phyloP scores from a whole-genome alignment of 495 filamentous ascomycete genomes.

The Letharia columbiana region DNA sequence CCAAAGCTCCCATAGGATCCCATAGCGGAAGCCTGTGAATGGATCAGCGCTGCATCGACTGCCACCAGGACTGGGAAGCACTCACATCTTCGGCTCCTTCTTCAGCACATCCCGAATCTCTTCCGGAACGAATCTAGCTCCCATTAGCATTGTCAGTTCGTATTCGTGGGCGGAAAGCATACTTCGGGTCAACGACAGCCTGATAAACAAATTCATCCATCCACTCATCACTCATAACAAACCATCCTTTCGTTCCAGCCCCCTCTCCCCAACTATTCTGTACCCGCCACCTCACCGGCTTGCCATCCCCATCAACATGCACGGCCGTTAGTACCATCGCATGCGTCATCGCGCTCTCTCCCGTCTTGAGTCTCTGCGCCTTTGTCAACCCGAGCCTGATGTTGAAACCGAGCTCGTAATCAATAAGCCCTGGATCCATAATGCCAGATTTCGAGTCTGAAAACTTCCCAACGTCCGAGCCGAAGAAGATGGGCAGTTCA shows the following conservation, averaged over 20 bases:
- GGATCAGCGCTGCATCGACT: background rate
- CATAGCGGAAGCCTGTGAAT: constrained; percentile 53
- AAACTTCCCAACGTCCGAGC: constrained; percentile 78
- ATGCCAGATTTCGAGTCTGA: constrained; percentile 55
- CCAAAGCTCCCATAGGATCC: constrained; percentile 84
- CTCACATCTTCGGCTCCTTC: constrained; percentile 52
- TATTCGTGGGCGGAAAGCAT: background rate
- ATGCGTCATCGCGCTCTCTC: constrained; percentile 76
- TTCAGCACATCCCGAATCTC: constrained; percentile 60
- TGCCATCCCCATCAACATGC: constrained; percentile 56
- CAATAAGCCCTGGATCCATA: constrained; percentile 64
- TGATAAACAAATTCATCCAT: constrained; percentile 85
- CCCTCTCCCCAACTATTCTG: constrained; percentile 73
- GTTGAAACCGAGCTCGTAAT: constrained; percentile 74
- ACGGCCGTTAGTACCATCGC: constrained; percentile 86
- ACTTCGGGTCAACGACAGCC: constrained; percentile 66
- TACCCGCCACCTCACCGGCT: constrained; percentile 67
- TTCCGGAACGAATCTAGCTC: constrained; percentile 55
- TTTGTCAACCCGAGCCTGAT: constrained; percentile 62
- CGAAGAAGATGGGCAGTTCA: constrained; percentile 78
- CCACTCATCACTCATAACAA: constrained; percentile 81
- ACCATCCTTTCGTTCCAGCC: constrained; percentile 66
- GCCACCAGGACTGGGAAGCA: background rate
- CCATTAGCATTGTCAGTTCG: constrained; percentile 58
- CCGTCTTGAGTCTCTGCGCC: constrained; percentile 57